These are phyloP conservation scores for Trypanosoma caninum DNA, from an alignment of 208 protist species.

Conservation along the genomic window DNA sequence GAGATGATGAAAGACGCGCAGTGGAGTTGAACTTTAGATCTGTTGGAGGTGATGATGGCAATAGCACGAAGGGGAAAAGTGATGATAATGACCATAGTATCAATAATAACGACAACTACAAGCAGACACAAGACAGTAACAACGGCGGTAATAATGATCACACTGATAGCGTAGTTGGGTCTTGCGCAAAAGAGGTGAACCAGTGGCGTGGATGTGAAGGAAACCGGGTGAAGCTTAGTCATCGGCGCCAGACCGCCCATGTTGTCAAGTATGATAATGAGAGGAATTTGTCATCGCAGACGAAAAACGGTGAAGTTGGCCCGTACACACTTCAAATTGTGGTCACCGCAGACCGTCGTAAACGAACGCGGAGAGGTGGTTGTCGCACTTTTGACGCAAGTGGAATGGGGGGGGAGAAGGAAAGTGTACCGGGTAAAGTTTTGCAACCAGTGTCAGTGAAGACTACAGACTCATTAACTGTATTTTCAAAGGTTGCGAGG, in stretches of 20 bases:
- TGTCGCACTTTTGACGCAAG: neutral
- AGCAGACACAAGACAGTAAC: neutral
- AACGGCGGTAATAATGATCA: neutral
- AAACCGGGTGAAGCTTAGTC: neutral
- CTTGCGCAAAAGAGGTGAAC: too few relatives aligned
- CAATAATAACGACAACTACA: neutral
- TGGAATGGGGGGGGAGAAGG: neutral
- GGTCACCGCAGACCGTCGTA: neutral
- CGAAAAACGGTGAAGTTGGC: neutral
- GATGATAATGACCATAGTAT: neutral
- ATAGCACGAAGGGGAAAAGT: neutral
- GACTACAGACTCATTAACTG: neutral
- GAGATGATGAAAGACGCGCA: constrained; percentile 2
- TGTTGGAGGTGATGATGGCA: neutral
- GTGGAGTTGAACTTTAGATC: constrained; percentile 4
- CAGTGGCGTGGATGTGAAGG: neutral
- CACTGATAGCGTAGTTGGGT: too few relatives aligned
- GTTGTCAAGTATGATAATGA: too few relatives aligned
- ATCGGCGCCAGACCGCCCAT: too few relatives aligned
- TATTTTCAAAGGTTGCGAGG: neutral
- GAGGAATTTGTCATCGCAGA: too few relatives aligned
- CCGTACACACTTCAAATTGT: constrained; percentile 24
- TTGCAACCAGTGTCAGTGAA: neutral
- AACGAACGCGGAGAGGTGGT: neutral
- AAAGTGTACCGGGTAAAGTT: neutral